Evolutionary conservation across 257 asterid genomes (phyloP).

Genomic region (Avicennia marina): DNA sequence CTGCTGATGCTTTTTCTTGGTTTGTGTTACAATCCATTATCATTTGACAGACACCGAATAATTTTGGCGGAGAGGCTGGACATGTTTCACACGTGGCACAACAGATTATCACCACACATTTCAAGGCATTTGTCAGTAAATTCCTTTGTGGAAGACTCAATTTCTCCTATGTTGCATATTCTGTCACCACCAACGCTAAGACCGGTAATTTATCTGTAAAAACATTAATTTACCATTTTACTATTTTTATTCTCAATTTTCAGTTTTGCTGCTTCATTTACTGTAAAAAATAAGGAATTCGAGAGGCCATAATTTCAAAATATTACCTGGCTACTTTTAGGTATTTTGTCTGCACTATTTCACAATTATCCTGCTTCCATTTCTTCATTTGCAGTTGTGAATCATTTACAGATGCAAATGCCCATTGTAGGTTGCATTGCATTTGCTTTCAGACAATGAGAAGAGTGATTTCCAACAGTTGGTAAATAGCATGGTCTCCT

Average conservation of each 20-base stretch:
- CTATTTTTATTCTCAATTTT: slow-evolving; percentile 13
- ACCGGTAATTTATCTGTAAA: slow-evolving; percentile 56
- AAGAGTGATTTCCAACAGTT: slow-evolving; percentile 52
- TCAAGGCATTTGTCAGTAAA: slow-evolving; percentile 84
- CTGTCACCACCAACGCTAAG: slow-evolving; percentile 78
- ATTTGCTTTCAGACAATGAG: slow-evolving; percentile 80
- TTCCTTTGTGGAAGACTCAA: slow-evolving; percentile 73
- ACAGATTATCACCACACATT: slow-evolving; percentile 61
- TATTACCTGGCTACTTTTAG: neutral
- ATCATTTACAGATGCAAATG: slow-evolving; percentile 23
- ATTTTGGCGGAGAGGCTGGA: slow-evolving; percentile 69
- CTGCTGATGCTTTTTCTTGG: neutral
- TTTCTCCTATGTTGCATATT: slow-evolving; percentile 79
- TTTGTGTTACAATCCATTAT: slow-evolving; percentile 14
- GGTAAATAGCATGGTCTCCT: slow-evolving; percentile 79
- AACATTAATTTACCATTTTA: slow-evolving; percentile 11
- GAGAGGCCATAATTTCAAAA: neutral
- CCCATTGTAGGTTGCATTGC: slow-evolving; percentile 67
- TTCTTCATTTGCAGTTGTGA: slow-evolving; percentile 2
- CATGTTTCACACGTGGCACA: slow-evolving; percentile 70
- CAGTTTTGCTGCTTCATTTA: neutral
- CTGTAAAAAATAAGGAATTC: neutral
- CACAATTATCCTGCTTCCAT: slow-evolving; percentile 7
- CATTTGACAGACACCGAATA: slow-evolving; percentile 52
- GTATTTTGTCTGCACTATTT: slow-evolving; percentile 3